phyloP scores from a whole-genome alignment of 768 basidiomycete genomes.

The Cytidiella melzeri region DNA sequence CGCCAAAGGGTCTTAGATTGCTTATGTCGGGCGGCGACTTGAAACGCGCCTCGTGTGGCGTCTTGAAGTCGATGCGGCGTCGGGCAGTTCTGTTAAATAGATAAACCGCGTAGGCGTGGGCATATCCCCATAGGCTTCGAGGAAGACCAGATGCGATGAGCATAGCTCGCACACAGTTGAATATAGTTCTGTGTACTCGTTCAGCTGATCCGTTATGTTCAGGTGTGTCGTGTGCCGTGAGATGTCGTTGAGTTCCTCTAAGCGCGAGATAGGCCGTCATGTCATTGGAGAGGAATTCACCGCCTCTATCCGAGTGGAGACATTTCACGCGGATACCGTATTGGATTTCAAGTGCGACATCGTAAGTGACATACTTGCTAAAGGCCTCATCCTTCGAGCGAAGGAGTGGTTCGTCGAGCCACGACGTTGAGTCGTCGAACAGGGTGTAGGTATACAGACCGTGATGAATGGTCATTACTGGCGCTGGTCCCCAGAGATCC shows the following conservation, averaged over 20 bases:
- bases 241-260: conserved; percentile 11
- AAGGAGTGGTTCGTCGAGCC: conserved; percentile 1
- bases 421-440: not conserved
- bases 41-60: not conserved
- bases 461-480: not conserved
- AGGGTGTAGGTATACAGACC: not conserved
- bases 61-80: not conserved
- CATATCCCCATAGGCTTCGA: not conserved
- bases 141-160: not conserved
- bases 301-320: conserved; percentile 20
- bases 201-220: conserved; percentile 23
- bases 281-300: conserved; percentile 17
- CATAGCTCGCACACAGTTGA: conserved; percentile 1
- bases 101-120: not conserved
- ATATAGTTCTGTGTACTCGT: conserved; percentile 11
- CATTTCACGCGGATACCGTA: not conserved
- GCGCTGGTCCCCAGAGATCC: conserved; percentile 4
- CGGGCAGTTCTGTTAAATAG: not conserved
- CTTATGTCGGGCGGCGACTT: not conserved
- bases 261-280: conserved; percentile 13
- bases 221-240: conserved; percentile 19
- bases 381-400: conserved; percentile 1
- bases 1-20: not conserved
- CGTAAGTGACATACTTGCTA: not conserved
- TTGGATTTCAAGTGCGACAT: not conserved